A percentile compares a stretch with the other conserved stretches of the same genome.
These are phyloP conservation scores for Mycena galericulata DNA, from an alignment of 768 basidiomycete species.

Conservation along the genomic window DNA sequence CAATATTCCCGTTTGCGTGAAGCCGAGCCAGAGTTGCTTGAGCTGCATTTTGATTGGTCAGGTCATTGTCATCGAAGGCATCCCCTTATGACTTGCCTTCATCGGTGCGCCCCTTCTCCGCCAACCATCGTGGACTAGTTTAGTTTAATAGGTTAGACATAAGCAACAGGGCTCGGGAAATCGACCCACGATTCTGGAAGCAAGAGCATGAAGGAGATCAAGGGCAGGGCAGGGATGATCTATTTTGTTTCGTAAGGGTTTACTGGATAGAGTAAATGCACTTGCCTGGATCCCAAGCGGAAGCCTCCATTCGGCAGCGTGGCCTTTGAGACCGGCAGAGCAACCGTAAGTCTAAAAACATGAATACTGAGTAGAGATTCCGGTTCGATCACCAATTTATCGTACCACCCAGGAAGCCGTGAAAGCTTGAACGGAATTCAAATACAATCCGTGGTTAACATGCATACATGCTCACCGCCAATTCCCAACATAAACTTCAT, in stretches of 20 bases:
- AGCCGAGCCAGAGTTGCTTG: conserved; percentile 60
- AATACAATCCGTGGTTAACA: neutral
- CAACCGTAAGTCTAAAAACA: conserved; percentile 52
- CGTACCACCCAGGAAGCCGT: conserved; percentile 59
- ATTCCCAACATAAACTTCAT: conserved; percentile 61
- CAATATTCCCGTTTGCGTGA: conserved; percentile 61
- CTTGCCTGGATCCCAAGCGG: conserved; percentile 58
- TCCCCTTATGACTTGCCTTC: conserved; percentile 46
- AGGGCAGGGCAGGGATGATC: conserved; percentile 61
- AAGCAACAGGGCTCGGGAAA: neutral
- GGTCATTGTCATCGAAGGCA: neutral
- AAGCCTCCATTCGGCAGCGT: conserved; percentile 62
- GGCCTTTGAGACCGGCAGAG: conserved; percentile 51
- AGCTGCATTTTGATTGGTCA: conserved; percentile 37
- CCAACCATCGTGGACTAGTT: conserved; percentile 62
- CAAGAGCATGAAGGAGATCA: conserved; percentile 62
- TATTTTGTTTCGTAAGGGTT: conserved; percentile 13
- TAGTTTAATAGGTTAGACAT: neutral
- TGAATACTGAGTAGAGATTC: neutral
- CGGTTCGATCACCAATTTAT: neutral
- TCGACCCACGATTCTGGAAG: conserved; percentile 61
- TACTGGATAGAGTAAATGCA: neutral
- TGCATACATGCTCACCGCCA: conserved; percentile 45
- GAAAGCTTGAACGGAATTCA: conserved; percentile 49
- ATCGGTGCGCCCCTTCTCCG: conserved; percentile 61